Percentiles rank a stretch among this genome's conserved stretches.
phyloP scores from a whole-genome alignment of 1,139 yeast species.

The Scheffersomyces cryptocercus region DNA sequence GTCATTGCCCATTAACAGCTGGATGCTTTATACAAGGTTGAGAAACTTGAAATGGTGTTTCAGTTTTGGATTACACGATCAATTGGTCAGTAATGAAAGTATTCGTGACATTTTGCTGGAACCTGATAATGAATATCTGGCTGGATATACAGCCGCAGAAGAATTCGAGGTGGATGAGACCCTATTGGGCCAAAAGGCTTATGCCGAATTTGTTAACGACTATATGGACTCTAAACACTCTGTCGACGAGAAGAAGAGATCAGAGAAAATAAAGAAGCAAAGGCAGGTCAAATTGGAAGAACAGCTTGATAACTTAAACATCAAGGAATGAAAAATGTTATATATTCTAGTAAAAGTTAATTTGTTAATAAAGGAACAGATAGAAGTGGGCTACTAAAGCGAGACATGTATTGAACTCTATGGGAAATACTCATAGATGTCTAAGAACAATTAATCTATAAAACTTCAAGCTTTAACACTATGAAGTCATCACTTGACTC shows the following conservation, averaged over 20 bases:
- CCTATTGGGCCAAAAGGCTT: constrained; percentile 8
- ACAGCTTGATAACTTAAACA: constrained; percentile 11
- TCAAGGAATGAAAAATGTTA: constrained; percentile 2
- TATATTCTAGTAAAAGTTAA: no score
- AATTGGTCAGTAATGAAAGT: constrained; percentile 52
- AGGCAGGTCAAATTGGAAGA: constrained; percentile 14
- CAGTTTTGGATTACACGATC: constrained; percentile 66
- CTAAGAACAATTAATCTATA: no score
- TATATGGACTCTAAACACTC: constrained; percentile 12
- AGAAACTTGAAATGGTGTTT: constrained; percentile 71
- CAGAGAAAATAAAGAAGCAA: constrained; percentile 15
- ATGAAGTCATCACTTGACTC: neutral
- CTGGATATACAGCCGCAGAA: neutral
- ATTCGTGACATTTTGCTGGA: constrained; percentile 46
- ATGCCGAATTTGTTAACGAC: constrained; percentile 12
- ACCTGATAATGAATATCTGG: constrained; percentile 31
- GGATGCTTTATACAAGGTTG: constrained; percentile 65
- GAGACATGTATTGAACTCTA: no score
- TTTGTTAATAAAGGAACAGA: no score
- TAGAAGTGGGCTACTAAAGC: no score
- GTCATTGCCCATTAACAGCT: constrained; percentile 60
- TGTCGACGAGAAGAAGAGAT: constrained; percentile 13
- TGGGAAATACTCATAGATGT: no score
- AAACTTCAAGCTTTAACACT: neutral
- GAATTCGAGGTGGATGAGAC: constrained; percentile 8